A percentile compares a stretch with the other conserved stretches of the same genome.
phyloP scores from a whole-genome alignment of 129 eudicot genomes.

The Flaveria brownii region DNA sequence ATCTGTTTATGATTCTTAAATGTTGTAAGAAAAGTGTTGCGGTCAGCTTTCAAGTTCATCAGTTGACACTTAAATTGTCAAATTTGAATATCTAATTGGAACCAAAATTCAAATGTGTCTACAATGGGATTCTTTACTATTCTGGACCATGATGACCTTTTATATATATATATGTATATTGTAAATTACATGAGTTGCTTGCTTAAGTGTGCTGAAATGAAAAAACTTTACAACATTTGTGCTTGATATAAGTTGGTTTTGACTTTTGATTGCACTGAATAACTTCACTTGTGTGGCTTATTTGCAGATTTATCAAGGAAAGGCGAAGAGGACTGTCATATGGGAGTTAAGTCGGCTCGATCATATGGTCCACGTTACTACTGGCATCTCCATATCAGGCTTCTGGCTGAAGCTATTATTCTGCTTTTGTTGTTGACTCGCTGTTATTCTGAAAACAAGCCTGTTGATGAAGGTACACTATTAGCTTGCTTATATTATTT shows the following conservation, averaged over 20 bases:
- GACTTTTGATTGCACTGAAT: not conserved
- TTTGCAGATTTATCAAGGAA: slow-evolving; percentile 29
- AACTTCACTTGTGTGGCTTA: not conserved
- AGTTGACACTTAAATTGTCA: not conserved
- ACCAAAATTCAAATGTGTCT: slow-evolving; percentile 6
- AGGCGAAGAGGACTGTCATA: slow-evolving; percentile 22
- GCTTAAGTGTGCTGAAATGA: too few relatives aligned
- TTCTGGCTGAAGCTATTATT: slow-evolving; percentile 34
- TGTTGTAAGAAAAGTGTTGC: not conserved
- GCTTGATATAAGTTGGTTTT: not conserved
- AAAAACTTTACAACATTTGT: too few relatives aligned
- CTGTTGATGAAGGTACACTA: slow-evolving; percentile 61
- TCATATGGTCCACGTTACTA: slow-evolving; percentile 30
- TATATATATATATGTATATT: too few relatives aligned
- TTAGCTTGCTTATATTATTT: not conserved
- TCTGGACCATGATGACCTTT: not conserved
- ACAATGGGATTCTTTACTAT: not conserved
- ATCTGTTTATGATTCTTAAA: not conserved
- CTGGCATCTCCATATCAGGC: slow-evolving; percentile 41
- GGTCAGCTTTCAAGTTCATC: not conserved
- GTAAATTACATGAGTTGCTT: too few relatives aligned
- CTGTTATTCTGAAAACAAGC: slow-evolving; percentile 42
- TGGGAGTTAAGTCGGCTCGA: slow-evolving; percentile 24
- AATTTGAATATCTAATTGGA: not conserved
- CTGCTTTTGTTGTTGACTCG: slow-evolving; percentile 44